phyloP scores from a whole-genome alignment of 1,139 yeast genomes.

The Sugiyamaella novakii region DNA sequence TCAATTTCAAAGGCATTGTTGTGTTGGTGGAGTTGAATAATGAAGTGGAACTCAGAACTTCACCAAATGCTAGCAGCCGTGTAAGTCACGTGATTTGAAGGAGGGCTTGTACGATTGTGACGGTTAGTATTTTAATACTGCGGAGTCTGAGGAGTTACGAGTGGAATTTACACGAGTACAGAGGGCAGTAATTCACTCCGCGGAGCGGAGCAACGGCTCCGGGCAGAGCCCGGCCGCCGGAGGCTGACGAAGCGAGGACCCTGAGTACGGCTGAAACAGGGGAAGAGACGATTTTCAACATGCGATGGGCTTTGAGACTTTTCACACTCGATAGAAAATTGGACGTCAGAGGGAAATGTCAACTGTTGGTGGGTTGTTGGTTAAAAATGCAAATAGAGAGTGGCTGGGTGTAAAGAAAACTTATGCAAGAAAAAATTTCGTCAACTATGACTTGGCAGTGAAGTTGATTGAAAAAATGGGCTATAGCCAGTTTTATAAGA shows the following conservation, averaged over 20 bases:
- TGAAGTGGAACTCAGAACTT: too few species aligned
- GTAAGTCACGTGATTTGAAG: slow-evolving; percentile 1
- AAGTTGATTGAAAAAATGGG: slow-evolving; percentile 24
- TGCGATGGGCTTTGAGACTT: too few species aligned
- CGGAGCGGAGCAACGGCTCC: background rate
- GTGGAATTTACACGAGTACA: too few species aligned
- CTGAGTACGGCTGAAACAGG: background rate
- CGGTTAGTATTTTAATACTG: too few species aligned
- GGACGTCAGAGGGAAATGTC: too few species aligned
- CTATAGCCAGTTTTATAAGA: slow-evolving; percentile 42
- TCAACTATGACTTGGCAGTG: slow-evolving; percentile 31
- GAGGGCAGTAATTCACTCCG: background rate
- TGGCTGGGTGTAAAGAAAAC: slow-evolving; percentile 28
- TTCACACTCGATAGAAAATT: too few species aligned
- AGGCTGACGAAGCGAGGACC: background rate
- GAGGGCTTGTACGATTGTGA: too few species aligned
- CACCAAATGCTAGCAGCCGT: slow-evolving; percentile 6
- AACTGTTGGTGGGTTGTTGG: too few species aligned
- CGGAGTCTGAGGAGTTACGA: too few species aligned
- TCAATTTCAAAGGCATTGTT: slow-evolving; percentile 35
- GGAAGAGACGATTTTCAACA: background rate
- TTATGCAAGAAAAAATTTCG: slow-evolving; percentile 32
- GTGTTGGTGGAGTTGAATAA: too few species aligned
- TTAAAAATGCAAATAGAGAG: slow-evolving; percentile 20
- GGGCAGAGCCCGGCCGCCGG: slow-evolving; percentile 4